Conservation (phyloP, 495 filamentous ascomycete genomes). For the Trichocladium antarcticum region DNA sequence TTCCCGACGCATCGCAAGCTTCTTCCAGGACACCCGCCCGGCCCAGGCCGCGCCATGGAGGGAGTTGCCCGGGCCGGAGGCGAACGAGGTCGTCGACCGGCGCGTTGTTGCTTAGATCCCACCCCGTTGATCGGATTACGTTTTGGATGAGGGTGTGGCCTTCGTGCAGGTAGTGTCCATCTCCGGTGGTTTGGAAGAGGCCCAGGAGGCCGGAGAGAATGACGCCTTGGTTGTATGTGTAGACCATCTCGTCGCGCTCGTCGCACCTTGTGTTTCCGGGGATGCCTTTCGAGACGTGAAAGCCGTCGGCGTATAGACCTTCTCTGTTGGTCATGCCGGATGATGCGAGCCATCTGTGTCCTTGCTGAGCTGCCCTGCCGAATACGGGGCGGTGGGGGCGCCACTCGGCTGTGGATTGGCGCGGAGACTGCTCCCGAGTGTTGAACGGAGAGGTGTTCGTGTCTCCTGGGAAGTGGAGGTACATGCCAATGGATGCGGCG, state of each 20-base stretch:
- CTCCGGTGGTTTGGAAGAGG: constrained; percentile 64
- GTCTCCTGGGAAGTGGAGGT: constrained; percentile 79
- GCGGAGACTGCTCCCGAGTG: neutral
- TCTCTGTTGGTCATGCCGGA: constrained; percentile 71
- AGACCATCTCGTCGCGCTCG: constrained; percentile 72
- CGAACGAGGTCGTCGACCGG: constrained; percentile 25
- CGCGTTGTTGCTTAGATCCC: constrained; percentile 32
- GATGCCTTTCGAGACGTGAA: constrained; percentile 66
- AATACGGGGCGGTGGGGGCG: constrained; percentile 51
- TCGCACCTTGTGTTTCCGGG: constrained; percentile 52
- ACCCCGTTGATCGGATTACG: constrained; percentile 70
- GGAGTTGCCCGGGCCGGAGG: constrained; percentile 18
- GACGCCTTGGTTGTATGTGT: constrained; percentile 95
- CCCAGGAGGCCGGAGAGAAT: constrained; percentile 75
- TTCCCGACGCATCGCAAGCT: constrained; percentile 60
- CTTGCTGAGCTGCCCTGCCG: constrained; percentile 60
- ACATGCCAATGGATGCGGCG: constrained; percentile 77
- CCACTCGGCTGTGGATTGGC: constrained; percentile 7
- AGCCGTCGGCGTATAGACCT: constrained; percentile 84
- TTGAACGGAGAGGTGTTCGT: constrained; percentile 56
- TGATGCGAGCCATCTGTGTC: constrained; percentile 64
- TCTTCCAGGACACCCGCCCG: constrained; percentile 77
- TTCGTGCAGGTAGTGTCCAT: constrained; percentile 56
- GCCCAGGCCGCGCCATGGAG: constrained; percentile 63
- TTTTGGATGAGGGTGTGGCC: constrained; percentile 63